phyloP scores from a whole-genome alignment of 2,329 filamentous ascomycete species.

The Trichoderma polysporum region DNA sequence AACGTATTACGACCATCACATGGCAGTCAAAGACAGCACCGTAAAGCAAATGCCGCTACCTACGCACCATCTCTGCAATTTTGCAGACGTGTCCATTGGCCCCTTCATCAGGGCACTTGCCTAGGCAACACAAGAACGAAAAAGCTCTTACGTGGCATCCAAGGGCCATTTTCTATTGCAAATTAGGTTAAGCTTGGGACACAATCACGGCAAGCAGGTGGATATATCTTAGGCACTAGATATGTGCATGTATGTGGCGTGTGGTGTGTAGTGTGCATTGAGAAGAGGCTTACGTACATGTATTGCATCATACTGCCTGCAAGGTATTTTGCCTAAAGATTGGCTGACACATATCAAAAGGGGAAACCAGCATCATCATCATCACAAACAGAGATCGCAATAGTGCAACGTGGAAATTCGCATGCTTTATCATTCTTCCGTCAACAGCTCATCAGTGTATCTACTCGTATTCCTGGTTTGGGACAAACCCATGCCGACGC shows the following conservation, averaged over 20 bases:
- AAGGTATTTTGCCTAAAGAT: neutral
- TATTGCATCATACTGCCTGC: constrained; percentile 1
- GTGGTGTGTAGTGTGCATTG: neutral
- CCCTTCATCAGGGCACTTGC: no score
- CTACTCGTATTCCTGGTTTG: constrained; percentile 1
- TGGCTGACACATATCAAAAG: neutral
- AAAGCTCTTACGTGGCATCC: neutral
- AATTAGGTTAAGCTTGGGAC: neutral
- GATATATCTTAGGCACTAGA: neutral
- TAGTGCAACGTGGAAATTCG: neutral
- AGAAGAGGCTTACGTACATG: constrained; percentile 4
- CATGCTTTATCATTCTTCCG: constrained; percentile 12
- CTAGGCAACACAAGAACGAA: neutral
- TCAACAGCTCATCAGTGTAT: constrained; percentile 9
- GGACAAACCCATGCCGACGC: constrained; percentile 9
- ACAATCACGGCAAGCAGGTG: neutral
- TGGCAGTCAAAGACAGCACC: neutral
- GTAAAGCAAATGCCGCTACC: neutral
- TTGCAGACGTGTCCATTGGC: neutral
- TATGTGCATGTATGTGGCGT: neutral
- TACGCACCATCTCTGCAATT: neutral
- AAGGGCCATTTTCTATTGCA: neutral
- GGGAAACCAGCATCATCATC: neutral
- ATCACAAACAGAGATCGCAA: neutral
- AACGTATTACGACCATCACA: neutral